These are phyloP conservation scores for Lactifluus hygrophoroides DNA, from an alignment of 768 basidiomycete genomes.

Conservation along the genomic window DNA sequence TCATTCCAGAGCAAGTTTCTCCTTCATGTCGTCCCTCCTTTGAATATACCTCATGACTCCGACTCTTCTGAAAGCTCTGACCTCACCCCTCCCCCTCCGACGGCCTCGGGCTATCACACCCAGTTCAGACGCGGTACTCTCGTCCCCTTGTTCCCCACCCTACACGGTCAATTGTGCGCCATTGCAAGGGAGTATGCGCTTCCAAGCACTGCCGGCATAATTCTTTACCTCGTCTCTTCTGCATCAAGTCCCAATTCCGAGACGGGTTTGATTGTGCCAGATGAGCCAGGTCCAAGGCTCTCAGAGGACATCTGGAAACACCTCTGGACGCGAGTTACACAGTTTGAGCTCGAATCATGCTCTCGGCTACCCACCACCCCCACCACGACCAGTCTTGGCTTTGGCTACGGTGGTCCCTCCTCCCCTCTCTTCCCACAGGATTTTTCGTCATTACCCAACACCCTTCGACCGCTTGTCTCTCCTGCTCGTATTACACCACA, in stretches of 20 bases:
- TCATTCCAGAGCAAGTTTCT: conserved; percentile 56
- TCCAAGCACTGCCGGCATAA: conserved; percentile 74
- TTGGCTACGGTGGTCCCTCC: conserved; percentile 13
- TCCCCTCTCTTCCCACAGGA: conserved; percentile 11
- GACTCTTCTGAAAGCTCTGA: conserved; percentile 36
- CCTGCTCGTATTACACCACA: conserved; percentile 27
- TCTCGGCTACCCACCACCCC: conserved; percentile 31
- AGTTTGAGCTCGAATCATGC: conserved; percentile 44
- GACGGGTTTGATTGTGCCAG: conserved; percentile 26
- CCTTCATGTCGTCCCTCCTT: conserved; percentile 77
- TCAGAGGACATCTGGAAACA: conserved; percentile 84
- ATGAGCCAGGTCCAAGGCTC: conserved; percentile 65
- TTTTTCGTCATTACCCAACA: conserved; percentile 23
- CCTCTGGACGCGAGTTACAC: conserved; percentile 70
- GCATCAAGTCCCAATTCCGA: conserved; percentile 19
- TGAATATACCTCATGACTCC: conserved; percentile 58
- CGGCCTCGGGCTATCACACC: conserved; percentile 66
- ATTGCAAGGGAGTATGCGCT: conserved; percentile 93
- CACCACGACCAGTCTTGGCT: conserved; percentile 39
- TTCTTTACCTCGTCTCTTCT: conserved; percentile 66
- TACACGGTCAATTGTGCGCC: conserved; percentile 74
- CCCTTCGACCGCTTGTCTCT: conserved; percentile 39
- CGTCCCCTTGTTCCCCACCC: conserved; percentile 73
- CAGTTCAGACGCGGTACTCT: conserved; percentile 81
- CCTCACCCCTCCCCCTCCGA: conserved; percentile 42